Evolutionary conservation across 805 yeast genomes (phyloP), one percentile per base, ranked within the genome.

Genomic region (Aciculoconidium aculeatum): DNA sequence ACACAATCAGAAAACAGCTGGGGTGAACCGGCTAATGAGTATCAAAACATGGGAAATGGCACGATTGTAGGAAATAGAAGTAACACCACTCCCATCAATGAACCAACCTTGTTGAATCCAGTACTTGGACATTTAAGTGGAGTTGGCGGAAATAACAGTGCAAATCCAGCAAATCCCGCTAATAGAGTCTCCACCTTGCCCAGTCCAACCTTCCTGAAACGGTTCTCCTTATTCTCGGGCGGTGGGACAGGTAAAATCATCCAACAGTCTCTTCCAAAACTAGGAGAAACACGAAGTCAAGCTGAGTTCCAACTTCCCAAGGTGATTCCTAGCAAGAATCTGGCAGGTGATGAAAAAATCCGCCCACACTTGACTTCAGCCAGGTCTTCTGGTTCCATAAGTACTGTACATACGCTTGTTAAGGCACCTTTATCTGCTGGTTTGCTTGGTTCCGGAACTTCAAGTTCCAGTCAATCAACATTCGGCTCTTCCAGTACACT

Each of bases 221-320:
- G 27, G 14, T 25, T 25, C 14, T 17, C 21, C 2, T 34, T 62
- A 4, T 22, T 22, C 17, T 39, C 62, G 15, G 58, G 66, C 1
- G 52, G 58, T 43, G 70, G 70, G 2, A 62, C 67, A 7, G 70
- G 70, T 5, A 62, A 61, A 31, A 41, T 64, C 1, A 45, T 60
- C 6, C 53, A 43, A 23, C 61, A 54, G 32, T 35, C 49, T 7
- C 32, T 53, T 10, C 39, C 53, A 8, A 48, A 44, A 31, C 18
- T 34, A 7, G 31, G 27, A 15, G 41, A 35, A 15, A 14, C 37
- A 13, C 22, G 36, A n/a, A n/a, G 34, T n/a, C 34, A 32, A 24
- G 32, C 37, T 11, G 48, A 41, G 16, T 30, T 32, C 28, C 41
- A 35, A 19, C 31, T 33, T 13, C 37, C 34, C 4, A 15, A 37